phyloP scores from a whole-genome alignment of 2,329 filamentous ascomycete genomes.

The Cercospora sp. region DNA sequence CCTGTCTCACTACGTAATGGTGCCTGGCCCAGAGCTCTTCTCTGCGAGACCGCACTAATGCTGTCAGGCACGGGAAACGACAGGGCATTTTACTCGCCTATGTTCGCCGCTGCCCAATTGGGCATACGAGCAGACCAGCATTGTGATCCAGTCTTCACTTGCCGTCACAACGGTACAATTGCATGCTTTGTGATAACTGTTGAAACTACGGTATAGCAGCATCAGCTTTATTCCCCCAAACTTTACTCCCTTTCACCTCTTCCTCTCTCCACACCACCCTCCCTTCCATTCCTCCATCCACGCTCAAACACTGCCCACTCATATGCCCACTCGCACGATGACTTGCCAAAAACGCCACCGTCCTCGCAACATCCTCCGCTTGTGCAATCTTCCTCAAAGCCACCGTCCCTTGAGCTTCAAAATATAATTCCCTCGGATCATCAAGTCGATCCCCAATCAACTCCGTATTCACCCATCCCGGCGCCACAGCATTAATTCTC shows the following conservation, averaged over 20 bases:
- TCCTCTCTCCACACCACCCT: conserved; percentile 52
- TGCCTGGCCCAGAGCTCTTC: conserved; percentile 11
- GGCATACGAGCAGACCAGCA: background rate
- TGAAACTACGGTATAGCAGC: conserved; percentile 8
- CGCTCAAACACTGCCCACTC: conserved; percentile 55
- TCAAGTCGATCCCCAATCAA: conserved; percentile 53
- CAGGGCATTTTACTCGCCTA: conserved; percentile 2
- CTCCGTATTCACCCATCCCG: conserved; percentile 52
- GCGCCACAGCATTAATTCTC: conserved; percentile 56
- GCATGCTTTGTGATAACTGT: background rate
- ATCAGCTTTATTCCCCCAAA: conserved; percentile 20
- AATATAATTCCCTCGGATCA: conserved; percentile 53
- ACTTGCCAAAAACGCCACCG: conserved; percentile 53
- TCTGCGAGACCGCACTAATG: conserved; percentile 9
- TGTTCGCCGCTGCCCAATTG: background rate
- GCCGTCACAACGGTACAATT: background rate
- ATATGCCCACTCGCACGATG: conserved; percentile 57
- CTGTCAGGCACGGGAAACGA: conserved; percentile 1
- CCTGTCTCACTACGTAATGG: conserved; percentile 8
- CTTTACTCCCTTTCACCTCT: conserved; percentile 36
- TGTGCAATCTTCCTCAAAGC: conserved; percentile 51
- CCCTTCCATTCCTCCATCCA: conserved; percentile 56
- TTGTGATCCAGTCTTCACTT: background rate
- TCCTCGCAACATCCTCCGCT: conserved; percentile 52
- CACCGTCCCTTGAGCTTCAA: conserved; percentile 54